Base-by-base conservation (phyloP, 495 filamentous ascomycete genomes). In the Bathelium albidoporum region DNA sequence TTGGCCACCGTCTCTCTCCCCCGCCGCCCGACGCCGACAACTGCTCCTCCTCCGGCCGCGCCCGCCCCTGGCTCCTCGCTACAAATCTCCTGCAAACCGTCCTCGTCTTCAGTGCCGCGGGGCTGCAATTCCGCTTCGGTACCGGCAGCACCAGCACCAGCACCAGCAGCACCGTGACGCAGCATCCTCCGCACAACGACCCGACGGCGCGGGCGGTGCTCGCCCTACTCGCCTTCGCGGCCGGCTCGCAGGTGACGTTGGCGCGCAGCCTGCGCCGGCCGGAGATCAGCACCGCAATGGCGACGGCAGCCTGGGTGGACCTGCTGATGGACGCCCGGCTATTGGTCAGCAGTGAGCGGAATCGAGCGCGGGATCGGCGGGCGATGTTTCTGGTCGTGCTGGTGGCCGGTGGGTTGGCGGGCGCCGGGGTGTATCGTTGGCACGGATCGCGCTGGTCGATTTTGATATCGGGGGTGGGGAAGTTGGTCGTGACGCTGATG, bases 221-320 rank as follows among this genome's bases (percentile, higher is more conserved):
- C 58, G 77, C 72, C 0, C 70, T 84, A 32, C 70, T 87, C 22
- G 83, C 83, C 2, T 78, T 80, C 39, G 79, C 83, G 2, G 79
- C 82, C 0, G 84, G 84, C 1, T 78, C 74, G 7, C 84, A 86
- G 69, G 84, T 87, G 0, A 83, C 83, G 18, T 77, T 83, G 75
- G 75, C 75, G 3, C 74, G 84, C 7, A 71, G 76, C 10, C 68
- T 87, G 63, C 72, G 77, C 53, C 79, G 85, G 71, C 81, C 82
- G 5, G 83, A 87, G 68, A 87, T 86, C 32, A 83, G 76, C 28
- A 86, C 84, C n/a, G 84, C 84, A 2, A 86, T 86, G 83, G 84
- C 84, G 1, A 87, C 84, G 29, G 83, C 84, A 9, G 83, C 84
- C 2, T 86, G 81, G 77, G 71, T 87, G 5, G 84, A 86, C 64